phyloP scores from a whole-genome alignment of 2,329 filamentous ascomycete species.

The Pyrenophora seminiperda region DNA sequence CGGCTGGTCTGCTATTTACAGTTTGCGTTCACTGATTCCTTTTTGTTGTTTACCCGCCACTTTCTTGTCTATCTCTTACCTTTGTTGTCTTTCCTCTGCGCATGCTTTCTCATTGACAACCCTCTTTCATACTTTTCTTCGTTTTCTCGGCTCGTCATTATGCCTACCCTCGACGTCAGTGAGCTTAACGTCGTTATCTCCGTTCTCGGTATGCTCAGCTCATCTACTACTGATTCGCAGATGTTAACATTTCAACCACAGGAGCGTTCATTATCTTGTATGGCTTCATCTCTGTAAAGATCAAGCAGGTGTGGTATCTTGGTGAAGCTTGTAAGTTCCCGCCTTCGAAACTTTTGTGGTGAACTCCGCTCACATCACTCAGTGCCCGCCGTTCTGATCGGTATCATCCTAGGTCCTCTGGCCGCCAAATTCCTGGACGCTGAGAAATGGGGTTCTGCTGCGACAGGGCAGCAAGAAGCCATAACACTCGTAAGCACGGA shows the following conservation, averaged over 20 bases:
- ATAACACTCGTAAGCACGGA: constrained; percentile 49
- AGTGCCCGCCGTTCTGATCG: constrained; percentile 56
- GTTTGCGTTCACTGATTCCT: constrained; percentile 1
- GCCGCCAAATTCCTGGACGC: constrained; percentile 59
- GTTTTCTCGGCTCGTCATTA: constrained; percentile 25
- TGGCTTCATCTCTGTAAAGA: constrained; percentile 58
- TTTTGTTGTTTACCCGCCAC: constrained; percentile 1
- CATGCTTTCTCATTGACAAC: neutral
- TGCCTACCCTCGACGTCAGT: constrained; percentile 57
- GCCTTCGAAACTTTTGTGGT: neutral
- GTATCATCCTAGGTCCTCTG: constrained; percentile 61
- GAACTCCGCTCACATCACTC: neutral
- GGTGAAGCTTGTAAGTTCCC: constrained; percentile 58
- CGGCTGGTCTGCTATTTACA: constrained; percentile 12
- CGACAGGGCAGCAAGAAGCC: constrained; percentile 42
- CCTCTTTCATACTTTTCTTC: neutral
- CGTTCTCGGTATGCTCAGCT: constrained; percentile 49
- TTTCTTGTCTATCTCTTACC: neutral
- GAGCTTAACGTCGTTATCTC: constrained; percentile 60
- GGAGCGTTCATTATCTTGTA: constrained; percentile 57
- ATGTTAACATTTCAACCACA: constrained; percentile 15
- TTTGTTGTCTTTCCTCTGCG: neutral
- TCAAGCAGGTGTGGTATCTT: constrained; percentile 60
- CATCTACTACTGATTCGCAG: neutral
- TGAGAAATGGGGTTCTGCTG: constrained; percentile 46